Base-by-base conservation (phyloP, 805 yeast species). In the Candida rishiriensis region DNA sequence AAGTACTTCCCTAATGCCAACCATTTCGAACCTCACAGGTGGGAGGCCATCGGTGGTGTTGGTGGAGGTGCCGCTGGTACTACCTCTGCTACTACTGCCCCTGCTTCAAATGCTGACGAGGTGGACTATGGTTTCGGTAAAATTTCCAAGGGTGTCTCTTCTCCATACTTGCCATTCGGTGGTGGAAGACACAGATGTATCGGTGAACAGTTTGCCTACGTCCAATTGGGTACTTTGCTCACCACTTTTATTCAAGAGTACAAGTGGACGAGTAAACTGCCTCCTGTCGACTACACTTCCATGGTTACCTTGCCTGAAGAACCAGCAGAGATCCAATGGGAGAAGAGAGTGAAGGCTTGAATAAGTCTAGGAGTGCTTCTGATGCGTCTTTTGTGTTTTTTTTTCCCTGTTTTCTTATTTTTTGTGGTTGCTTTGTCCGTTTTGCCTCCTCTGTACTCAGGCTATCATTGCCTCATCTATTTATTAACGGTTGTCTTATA, bases 131-230 rank as follows among this genome's bases (percentile, higher is more conserved):
- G 98, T n/a, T 91, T 91, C 57, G 97, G 97, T 63, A 86, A 88
- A 48, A 87, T 93, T 51, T 82, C 96, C 38, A 93, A 93, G 71
- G 99, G 98, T 70, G 98, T 91, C 42, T 73, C 87, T 29, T 88
- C 97, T 36, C 96, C 98, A 47, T 93, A 88, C 70, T 79, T 93
- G 64, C 99, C 99, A 44, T 93, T 93, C 60, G 99, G 99, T 56
- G 99, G 98, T 67, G 99, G 99, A 55, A 86, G 99, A 76, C 99
- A 93, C 68, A 85, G 99, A 72, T 93, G 99, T 71, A 91, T 93
- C 60, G 99, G 99, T 64, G 99, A 93, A 70, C 98, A 91, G 65
- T 93, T 93, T 70, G 99, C 99, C 21, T 88, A 83, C 66, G 81
- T 84, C 54, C 99, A 93, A 73, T 77, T 93, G 53, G 96, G 96